Evolutionary conservation across 2,329 filamentous ascomycete species (phyloP), one percentile per base, ranked within the genome.

Genomic region (Xylaria sp.): DNA sequence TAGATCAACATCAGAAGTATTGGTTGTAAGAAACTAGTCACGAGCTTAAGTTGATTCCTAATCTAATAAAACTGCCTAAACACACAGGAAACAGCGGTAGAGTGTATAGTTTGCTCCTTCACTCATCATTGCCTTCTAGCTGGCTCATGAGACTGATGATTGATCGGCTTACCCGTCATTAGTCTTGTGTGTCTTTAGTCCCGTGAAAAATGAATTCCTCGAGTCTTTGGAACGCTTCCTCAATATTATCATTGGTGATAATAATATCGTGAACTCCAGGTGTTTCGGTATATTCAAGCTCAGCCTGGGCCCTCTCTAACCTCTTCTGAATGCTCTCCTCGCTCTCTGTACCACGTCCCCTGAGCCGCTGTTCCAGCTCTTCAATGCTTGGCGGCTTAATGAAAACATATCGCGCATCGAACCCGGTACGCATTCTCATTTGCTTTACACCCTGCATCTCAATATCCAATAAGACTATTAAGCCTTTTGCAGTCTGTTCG

Each of bases 401-500:
- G 12, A 70, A 70, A 41, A 64, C 55, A 52, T 56, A 70, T 46
- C 64, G 64, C 60, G 60, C 61, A 31, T 65, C n/a, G 20, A 70
- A 55, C 4, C 20, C 61, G 60, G 20, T 1, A 25, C 25, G 59
- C 6, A 6, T 46, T 46, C 62, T 67, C 5, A 67, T 57, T 54
- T 58, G 64, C 64, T 64, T 64, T 36, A 64, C 51, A 28, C 68
- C 56, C 0, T 64, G 39, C 60, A 70, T 70, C 57, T 70, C 64
- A 43, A 70, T 67, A n/a, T 70, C 68, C 33, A 67, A 46, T 55
- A 62, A 36, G 56, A 64, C 68, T 46, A 70, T 52, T 15, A 62
- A 52, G 25, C 68, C 61, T 62, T 63, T 62, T 52, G 68, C 60
- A 10, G 48, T 57, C n/a, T 70, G 64, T 49, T 70, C 64, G 46